Evolutionary conservation across 1,284 basidiomycete species (phyloP).

Genomic region (Xerocomus minutiporus): DNA sequence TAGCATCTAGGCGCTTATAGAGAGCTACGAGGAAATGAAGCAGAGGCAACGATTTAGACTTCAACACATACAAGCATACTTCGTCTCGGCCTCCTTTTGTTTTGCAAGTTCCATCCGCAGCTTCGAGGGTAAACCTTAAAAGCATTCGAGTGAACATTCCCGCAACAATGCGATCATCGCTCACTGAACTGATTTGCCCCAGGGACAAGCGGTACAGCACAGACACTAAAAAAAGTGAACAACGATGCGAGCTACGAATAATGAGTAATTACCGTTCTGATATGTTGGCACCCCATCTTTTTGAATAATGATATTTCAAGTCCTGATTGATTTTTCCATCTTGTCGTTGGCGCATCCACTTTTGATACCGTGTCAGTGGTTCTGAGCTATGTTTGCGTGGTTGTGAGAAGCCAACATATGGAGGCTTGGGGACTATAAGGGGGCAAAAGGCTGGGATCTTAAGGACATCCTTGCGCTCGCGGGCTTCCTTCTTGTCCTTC

Average conservation of each 20-base stretch:
- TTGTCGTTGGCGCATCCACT: slow-evolving; percentile 41
- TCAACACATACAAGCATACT: slow-evolving; percentile 22
- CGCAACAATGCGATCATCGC: slow-evolving; percentile 1
- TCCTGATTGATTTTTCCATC: slow-evolving; percentile 21
- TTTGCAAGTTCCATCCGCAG: slow-evolving; percentile 35
- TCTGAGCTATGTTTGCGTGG: slow-evolving; percentile 40
- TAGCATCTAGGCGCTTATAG: slow-evolving; percentile 50
- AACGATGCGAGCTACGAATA: background rate
- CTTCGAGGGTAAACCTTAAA: slow-evolving; percentile 40
- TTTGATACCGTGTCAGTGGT: slow-evolving; percentile 57
- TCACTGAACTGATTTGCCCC: slow-evolving; percentile 46
- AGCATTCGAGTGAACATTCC: background rate
- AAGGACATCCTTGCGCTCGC: slow-evolving; percentile 31
- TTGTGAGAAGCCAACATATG: slow-evolving; percentile 44
- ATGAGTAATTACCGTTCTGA: slow-evolving; percentile 51
- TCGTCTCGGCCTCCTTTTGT: slow-evolving; percentile 19
- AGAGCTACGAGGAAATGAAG: slow-evolving; percentile 36
- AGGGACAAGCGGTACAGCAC: slow-evolving; percentile 44
- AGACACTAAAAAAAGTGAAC: slow-evolving; percentile 36
- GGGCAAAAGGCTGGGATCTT: slow-evolving; percentile 46
- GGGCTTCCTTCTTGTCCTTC: slow-evolving; percentile 31
- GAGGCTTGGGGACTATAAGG: slow-evolving; percentile 13
- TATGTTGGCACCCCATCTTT: slow-evolving; percentile 34
- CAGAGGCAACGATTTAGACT: background rate
- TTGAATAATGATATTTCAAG: slow-evolving; percentile 50